Evolutionary conservation across 805 yeast species (phyloP).

Genomic region (Pichia phayaonensis): DNA sequence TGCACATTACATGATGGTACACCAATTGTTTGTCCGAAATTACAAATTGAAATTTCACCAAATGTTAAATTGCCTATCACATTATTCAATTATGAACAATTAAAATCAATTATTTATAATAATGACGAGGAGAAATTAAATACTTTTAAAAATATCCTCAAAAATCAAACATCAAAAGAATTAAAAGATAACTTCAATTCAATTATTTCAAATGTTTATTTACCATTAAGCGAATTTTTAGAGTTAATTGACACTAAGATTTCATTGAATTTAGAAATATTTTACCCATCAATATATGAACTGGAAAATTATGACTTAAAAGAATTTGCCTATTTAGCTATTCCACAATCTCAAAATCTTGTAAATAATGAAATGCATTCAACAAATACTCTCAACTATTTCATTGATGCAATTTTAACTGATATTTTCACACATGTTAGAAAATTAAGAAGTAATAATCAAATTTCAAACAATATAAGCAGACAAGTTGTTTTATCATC

Average conservation of each 20-base stretch:
- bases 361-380: conserved; percentile 10
- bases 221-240: conserved; percentile 56
- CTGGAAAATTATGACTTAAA: conserved; percentile 24
- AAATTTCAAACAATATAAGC: conserved; percentile 25
- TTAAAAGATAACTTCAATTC: conserved; percentile 33
- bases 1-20: conserved; percentile 76
- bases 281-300: conserved; percentile 57
- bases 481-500: conserved; percentile 81
- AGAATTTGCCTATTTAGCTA: conserved; percentile 18
- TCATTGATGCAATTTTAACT: conserved; percentile 65
- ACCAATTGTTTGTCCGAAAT: conserved; percentile 70
- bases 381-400: conserved; percentile 48
- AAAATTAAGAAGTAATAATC: conserved; percentile 30
- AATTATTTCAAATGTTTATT: conserved; percentile 39
- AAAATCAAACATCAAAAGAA: conserved; percentile 9
- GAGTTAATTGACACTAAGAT: conserved; percentile 47
- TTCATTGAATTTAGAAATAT: conserved; percentile 65
- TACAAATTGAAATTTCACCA: conserved; percentile 39
- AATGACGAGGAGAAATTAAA: conserved; percentile 12
- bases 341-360: conserved; percentile 6
- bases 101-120: conserved; percentile 22
- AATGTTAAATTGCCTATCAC: conserved; percentile 54
- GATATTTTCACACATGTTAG: conserved; percentile 74
- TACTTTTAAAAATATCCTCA: conserved; percentile 13
- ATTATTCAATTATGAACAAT: conserved; percentile 45